A percentile compares a stretch with the other conserved stretches of the same genome.
Evolutionary conservation across 805 yeast species (phyloP).

Genomic region (Zygotorulaspora chibaensis): DNA sequence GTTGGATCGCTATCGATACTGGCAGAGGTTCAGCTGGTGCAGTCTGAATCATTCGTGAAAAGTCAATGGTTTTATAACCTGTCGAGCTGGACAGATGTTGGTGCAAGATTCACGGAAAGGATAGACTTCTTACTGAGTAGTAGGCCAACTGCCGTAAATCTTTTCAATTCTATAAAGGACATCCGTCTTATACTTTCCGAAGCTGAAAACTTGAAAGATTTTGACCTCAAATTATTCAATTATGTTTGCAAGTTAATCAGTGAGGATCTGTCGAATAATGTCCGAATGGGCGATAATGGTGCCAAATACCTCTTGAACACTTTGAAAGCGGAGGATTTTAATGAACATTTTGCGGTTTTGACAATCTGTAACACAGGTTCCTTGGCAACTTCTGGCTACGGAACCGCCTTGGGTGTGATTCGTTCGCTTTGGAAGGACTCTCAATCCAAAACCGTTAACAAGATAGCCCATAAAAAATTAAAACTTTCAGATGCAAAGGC

Average conservation of each 20-base stretch:
- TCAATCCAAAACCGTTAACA: constrained; percentile 21
- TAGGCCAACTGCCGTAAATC: constrained; percentile 94
- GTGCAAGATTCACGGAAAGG: constrained; percentile 40
- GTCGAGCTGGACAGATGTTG: constrained; percentile 32
- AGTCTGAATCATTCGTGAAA: constrained; percentile 21
- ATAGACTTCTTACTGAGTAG: constrained; percentile 68
- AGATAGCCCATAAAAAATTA: constrained; percentile 26
- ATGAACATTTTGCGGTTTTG: constrained; percentile 71
- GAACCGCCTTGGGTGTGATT: constrained; percentile 91
- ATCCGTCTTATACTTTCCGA: constrained; percentile 33
- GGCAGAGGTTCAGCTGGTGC: constrained; percentile 52
- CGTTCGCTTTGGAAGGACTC: constrained; percentile 59
- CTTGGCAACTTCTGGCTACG: constrained; percentile 94
- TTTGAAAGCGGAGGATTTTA: constrained; percentile 45
- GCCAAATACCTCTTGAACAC: constrained; percentile 54
- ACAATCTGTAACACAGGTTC: constrained; percentile 97
- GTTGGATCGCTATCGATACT: constrained; percentile 84
- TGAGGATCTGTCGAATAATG: constrained; percentile 76
- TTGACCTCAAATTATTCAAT: constrained; percentile 34
- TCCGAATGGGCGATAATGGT: constrained; percentile 76
- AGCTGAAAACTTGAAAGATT: constrained; percentile 24
- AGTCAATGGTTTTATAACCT: constrained; percentile 35
- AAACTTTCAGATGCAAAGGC: constrained; percentile 35
- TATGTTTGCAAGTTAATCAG: constrained; percentile 57
- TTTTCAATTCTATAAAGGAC: constrained; percentile 61